Base-by-base conservation (phyloP, 495 filamentous ascomycete genomes). In the Penicillium pancosmium region DNA sequence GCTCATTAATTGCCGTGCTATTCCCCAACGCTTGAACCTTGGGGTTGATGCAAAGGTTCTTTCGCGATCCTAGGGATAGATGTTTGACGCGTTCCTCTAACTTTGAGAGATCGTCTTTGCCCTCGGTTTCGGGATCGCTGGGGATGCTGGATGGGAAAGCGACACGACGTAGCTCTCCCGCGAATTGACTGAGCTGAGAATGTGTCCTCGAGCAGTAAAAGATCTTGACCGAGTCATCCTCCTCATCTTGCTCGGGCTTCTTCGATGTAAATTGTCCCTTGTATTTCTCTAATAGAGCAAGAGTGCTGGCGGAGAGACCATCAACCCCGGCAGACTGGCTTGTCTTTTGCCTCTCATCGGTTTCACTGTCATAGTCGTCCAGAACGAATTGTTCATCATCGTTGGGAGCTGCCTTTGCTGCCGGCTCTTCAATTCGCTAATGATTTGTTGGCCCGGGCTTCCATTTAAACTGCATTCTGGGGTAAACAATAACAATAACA, bases 121-220 rank as follows among this genome's bases (percentile, higher is more conserved):
- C 67, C 13, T 64, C 66, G 35, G 44, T 34, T 27, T 54, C 63
- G 53, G 78, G 44, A 63, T 78, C 62, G 54, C 64, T 41, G 52
- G 77, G 68, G 76, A 80, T 44, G 73, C 77, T 77, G 1, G 90
- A 80, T 19, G 93, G 91, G 51, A 97, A 83, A 4, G 81, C 77
- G 15, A 96, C 90, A n/a, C 91, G 86, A 3, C 89, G 85, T 34
- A 98, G 75, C 66, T 98, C 95, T 52, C 87, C 85, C n/a, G 92
- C 87, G 67, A 98, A 97, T 72, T 98, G 94, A 5, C 88, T 89
- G 18, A 98, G 74, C 66, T 98, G 94, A 0, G 94, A 98, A 66
- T 98, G 94, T 2, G 94, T 98, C 64, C 94, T 81, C 13, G 94
- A 98, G 56, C 93, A 97, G 70, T 90, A 98, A 70, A 90, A 97